Conservation (phyloP, 2,329 filamentous ascomycete genomes). For the Drechslera avenae region DNA sequence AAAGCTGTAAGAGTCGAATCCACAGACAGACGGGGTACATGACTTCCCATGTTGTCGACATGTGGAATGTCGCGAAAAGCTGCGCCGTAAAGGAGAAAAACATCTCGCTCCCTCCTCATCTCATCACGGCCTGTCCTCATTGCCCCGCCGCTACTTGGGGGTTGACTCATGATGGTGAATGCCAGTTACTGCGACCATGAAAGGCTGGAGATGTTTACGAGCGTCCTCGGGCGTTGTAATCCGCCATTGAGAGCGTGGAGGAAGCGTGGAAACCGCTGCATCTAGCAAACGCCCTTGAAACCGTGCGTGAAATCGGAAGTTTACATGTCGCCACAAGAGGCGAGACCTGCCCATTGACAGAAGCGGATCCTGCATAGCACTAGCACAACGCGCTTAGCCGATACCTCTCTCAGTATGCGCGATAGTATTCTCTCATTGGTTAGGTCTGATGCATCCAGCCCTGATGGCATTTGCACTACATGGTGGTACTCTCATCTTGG, state of each 20-base stretch:
- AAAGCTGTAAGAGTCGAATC: slow-evolving; percentile 43
- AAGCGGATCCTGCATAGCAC: background rate
- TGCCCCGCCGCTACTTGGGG: background rate
- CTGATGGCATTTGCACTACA: too few relatives aligned
- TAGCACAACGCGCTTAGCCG: background rate
- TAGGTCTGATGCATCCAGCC: too few relatives aligned
- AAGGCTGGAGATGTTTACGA: background rate
- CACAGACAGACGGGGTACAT: slow-evolving; percentile 26
- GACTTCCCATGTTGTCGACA: slow-evolving; percentile 19
- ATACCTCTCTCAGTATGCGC: too few relatives aligned
- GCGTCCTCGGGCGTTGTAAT: background rate
- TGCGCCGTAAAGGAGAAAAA: slow-evolving; percentile 32
- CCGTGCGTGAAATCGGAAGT: slow-evolving; percentile 10
- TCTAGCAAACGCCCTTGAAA: background rate
- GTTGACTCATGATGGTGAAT: slow-evolving; percentile 9
- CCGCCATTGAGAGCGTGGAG: background rate
- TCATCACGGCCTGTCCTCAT: slow-evolving; percentile 14
- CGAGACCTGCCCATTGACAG: background rate
- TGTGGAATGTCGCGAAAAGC: slow-evolving; percentile 31
- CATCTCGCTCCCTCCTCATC: slow-evolving; percentile 35
- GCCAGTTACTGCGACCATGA: background rate
- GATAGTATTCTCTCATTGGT: too few relatives aligned
- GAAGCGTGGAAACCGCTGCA: background rate
- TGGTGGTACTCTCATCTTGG: too few relatives aligned
- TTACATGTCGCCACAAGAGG: slow-evolving; percentile 13